Base-by-base conservation (phyloP, 2,329 filamentous ascomycete species). In the Colletotrichum theobromicola region DNA sequence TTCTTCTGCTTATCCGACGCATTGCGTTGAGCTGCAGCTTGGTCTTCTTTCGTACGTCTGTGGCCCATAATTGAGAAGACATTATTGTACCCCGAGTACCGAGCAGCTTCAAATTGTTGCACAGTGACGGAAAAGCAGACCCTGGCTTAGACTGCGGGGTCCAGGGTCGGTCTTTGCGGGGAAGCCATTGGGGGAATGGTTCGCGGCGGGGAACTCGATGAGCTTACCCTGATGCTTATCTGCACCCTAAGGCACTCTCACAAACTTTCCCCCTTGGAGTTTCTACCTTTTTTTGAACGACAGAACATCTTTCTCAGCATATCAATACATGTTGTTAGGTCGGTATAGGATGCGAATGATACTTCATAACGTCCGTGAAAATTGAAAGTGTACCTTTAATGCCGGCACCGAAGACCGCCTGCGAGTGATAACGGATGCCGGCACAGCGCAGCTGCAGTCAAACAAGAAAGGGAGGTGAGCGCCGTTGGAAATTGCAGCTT, bases 101-200 rank as follows among this genome's bases (percentile, higher is more conserved):
- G 18, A 64, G 26, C 28, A 46, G 32, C 61, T 34, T 50, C 64
- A 37, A 16, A 7, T 21, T n/a, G 35, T 15, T 24, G n/a, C 13
- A 60, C 57, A 9, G 28, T 13, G 58, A 73, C 70, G 70, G 70
- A 73, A 73, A 73, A 73, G 70, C 70, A 73, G 60, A 42, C n/a
- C 10, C 66, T 62, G 18, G n/a, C 46, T 37, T 13, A 61, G 26
- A 35, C 10, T 70, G 66, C 66, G 70, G 70, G 66, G 70, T 35
- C 60, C 58, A 35, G 26, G 35, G 46, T 35, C n/a, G 26, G 58
- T n/a, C 26, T 60, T 73, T 73, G 70, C 58, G 70, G 70, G 65
- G 66, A 70, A 65, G 30, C 21, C 37, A 21, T 63, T 21, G 57
- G 46, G 65, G 46, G 8, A n/a, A 16, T 28, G 35, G 28, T 24